These are phyloP conservation scores for Aschersonia sp. DNA, from an alignment of 2,329 filamentous ascomycete species.

Conservation along the genomic window DNA sequence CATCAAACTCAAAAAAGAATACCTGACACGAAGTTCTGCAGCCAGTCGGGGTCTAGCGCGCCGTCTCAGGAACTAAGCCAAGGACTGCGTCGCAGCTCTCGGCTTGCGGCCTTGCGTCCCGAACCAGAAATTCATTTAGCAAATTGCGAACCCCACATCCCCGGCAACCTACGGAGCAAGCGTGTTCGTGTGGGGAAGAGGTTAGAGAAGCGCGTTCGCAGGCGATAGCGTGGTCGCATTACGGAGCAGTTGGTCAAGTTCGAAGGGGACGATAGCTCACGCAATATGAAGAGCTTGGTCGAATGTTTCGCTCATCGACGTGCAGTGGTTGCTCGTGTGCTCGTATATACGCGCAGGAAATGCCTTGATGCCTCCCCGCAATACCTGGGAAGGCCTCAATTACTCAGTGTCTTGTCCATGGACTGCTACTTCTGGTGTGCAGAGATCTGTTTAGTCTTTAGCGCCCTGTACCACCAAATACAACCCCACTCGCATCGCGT, in stretches of 20 bases:
- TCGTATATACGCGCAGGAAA: too few species aligned
- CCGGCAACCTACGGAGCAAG: not conserved
- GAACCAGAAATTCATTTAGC: not conserved
- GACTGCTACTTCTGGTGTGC: too few species aligned
- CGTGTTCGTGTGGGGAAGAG: slow-evolving; percentile 1
- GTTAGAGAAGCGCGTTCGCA: slow-evolving; percentile 2
- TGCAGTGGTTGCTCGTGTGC: too few species aligned
- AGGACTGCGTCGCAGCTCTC: slow-evolving; percentile 3
- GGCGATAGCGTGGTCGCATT: slow-evolving; percentile 2
- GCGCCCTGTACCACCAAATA: too few species aligned
- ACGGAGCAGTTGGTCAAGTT: slow-evolving; percentile 3
- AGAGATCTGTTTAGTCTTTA: too few species aligned
- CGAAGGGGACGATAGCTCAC: not conserved
- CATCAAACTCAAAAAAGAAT: not conserved
- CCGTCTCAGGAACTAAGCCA: not conserved
- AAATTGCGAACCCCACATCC: not conserved
- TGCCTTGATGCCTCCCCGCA: too few species aligned
- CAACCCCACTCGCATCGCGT: too few species aligned
- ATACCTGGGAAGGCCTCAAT: too few species aligned
- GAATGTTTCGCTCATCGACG: too few species aligned
- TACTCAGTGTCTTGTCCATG: too few species aligned
- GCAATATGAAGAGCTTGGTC: not conserved
- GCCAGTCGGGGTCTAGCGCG: not conserved
- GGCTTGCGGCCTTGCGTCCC: not conserved
- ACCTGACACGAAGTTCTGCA: slow-evolving; percentile 1